Conservation (phyloP, 2,329 filamentous ascomycete genomes). For the Hortaea sp. region DNA sequence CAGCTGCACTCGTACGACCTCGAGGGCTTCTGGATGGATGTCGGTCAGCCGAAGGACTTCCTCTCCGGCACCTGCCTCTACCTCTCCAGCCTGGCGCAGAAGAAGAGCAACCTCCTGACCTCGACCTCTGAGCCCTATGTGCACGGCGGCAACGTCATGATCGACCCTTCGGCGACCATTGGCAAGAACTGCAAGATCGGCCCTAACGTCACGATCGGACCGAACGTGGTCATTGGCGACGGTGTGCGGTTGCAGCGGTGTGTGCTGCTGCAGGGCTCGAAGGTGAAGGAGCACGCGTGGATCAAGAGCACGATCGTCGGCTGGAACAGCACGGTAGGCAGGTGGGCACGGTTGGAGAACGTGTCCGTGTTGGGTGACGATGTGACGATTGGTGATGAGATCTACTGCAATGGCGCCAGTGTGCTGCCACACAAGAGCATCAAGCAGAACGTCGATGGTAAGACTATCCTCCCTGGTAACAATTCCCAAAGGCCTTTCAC, state of each 20-base stretch:
- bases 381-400: constrained; percentile 93
- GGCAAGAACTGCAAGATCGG: constrained; percentile 98
- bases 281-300: constrained; percentile 98
- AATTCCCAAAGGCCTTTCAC: not conserved
- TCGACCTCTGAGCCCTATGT: constrained; percentile 64
- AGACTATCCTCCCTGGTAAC: constrained; percentile 19
- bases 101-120: constrained; percentile 73
- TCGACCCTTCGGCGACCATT: constrained; percentile 89
- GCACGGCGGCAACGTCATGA: constrained; percentile 88
- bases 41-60: constrained; percentile 98
- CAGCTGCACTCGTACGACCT: constrained; percentile 93
- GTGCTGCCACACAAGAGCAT: constrained; percentile 97
- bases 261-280: constrained; percentile 77
- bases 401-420: constrained; percentile 87
- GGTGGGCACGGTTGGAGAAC: constrained; percentile 94
- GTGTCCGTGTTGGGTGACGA: constrained; percentile 97
- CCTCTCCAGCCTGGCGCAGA: constrained; percentile 85
- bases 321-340: constrained; percentile 93
- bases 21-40: constrained; percentile 98
- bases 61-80: constrained; percentile 92
- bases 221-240: constrained; percentile 83
- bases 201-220: constrained; percentile 92
- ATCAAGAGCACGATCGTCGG: constrained; percentile 97
- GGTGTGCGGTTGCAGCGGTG: constrained; percentile 90
- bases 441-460: constrained; percentile 89